Percentiles rank a stretch among this genome's conserved stretches.
Evolutionary conservation across 2,329 filamentous ascomycete genomes (phyloP).

Genomic region (Xylaria sp.): DNA sequence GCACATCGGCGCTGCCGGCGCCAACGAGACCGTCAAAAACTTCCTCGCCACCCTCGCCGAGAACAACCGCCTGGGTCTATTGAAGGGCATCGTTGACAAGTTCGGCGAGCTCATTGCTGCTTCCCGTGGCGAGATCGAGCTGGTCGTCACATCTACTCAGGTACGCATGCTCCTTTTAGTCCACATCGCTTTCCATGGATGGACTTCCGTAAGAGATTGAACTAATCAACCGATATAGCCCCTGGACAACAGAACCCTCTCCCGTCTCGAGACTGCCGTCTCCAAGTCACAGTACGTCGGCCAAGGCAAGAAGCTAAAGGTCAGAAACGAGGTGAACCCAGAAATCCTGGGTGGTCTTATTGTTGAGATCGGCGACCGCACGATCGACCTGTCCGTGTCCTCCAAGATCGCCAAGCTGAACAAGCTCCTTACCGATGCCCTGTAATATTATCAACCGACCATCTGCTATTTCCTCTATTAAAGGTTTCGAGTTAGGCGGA

Average conservation of each 20-base stretch:
- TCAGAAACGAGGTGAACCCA: slow-evolving; percentile 93
- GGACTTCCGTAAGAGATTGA: not conserved
- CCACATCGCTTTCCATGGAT: not conserved
- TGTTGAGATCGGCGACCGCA: slow-evolving; percentile 97
- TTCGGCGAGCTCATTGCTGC: slow-evolving; percentile 89
- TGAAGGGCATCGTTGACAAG: slow-evolving; percentile 86
- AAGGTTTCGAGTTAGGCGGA: slow-evolving; percentile 32
- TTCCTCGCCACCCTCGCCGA: slow-evolving; percentile 90
- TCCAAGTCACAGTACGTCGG: slow-evolving; percentile 89
- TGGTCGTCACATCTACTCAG: slow-evolving; percentile 89
- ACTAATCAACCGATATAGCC: slow-evolving; percentile 52
- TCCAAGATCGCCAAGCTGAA: slow-evolving; percentile 97
- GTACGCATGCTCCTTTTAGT: slow-evolving; percentile 66
- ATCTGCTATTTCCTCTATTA: slow-evolving; percentile 43
- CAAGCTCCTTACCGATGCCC: slow-evolving; percentile 95
- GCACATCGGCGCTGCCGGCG: slow-evolving; percentile 71
- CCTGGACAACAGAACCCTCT: slow-evolving; percentile 87
- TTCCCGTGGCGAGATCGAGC: slow-evolving; percentile 90
- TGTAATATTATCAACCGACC: slow-evolving; percentile 74
- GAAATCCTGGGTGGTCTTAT: slow-evolving; percentile 94
- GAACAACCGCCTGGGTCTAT: slow-evolving; percentile 91
- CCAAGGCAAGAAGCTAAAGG: slow-evolving; percentile 97
- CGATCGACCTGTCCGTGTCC: slow-evolving; percentile 96
- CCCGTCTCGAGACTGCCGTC: slow-evolving; percentile 86
- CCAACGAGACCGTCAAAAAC: slow-evolving; percentile 91